Conservation (phyloP, 345 rosid species). For the Rhizophora apiculata region DNA sequence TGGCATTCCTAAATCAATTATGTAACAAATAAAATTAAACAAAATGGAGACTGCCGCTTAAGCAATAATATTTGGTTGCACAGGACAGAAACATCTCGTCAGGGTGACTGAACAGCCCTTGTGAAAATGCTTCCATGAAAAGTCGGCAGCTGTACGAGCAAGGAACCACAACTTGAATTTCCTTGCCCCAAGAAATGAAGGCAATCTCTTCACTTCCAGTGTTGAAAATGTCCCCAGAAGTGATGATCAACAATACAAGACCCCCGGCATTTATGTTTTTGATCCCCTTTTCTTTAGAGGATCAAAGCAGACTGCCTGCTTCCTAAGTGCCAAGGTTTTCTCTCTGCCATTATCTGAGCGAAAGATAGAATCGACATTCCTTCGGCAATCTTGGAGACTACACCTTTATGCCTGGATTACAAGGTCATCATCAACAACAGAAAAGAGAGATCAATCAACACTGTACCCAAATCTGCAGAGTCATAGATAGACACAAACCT, state of each 20-base stretch:
- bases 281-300: constrained; percentile 83
- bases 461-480: neutral
- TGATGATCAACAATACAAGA: constrained; percentile 10
- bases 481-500: neutral
- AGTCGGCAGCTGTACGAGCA: constrained; percentile 8
- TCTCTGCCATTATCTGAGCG: constrained; percentile 66
- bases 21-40: neutral
- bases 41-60: constrained; percentile 2
- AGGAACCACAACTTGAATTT: neutral
- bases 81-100: constrained; percentile 15
- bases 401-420: constrained; percentile 74
- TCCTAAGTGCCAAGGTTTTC: constrained; percentile 70
- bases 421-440: constrained; percentile 3
- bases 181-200: constrained; percentile 7
- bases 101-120: constrained; percentile 1
- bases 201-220: constrained; percentile 16
- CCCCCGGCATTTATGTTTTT: constrained; percentile 30
- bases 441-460: constrained; percentile 4
- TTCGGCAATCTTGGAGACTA: constrained; percentile 51
- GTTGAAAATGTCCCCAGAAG: constrained; percentile 16
- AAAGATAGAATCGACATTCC: constrained; percentile 64
- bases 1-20: constrained; percentile 5
- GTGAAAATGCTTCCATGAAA: neutral
- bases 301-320: constrained; percentile 79
- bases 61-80: neutral